phyloP scores from a whole-genome alignment of 2,329 filamentous ascomycete species.

The Pleochaeta shiraiana region DNA sequence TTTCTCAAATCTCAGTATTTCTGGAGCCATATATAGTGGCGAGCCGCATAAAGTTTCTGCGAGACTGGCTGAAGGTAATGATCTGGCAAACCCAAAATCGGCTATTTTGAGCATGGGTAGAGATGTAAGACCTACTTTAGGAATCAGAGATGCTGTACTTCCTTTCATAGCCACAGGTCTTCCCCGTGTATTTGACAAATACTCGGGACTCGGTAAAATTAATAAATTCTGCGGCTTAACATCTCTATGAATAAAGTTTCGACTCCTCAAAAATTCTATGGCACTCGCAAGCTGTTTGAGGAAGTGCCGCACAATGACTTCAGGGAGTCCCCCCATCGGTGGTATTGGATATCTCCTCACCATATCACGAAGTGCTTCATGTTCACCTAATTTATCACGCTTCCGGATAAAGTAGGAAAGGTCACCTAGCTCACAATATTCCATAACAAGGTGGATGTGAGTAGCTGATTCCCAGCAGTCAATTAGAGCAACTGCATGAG shows the following conservation, averaged over 20 bases:
- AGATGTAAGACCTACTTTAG: constrained; percentile 58
- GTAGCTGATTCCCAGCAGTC: constrained; percentile 73
- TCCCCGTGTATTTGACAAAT: constrained; percentile 36
- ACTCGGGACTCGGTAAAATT: constrained; percentile 60
- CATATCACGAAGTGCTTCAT: constrained; percentile 72
- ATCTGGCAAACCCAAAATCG: constrained; percentile 95
- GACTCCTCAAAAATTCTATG: constrained; percentile 63
- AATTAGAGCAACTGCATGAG: constrained; percentile 90
- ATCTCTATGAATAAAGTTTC: constrained; percentile 86
- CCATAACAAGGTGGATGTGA: constrained; percentile 95
- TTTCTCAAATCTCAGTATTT: constrained; percentile 91
- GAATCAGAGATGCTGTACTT: constrained; percentile 60
- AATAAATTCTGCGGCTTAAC: constrained; percentile 95
- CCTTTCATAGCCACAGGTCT: constrained; percentile 42
- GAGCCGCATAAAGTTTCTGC: constrained; percentile 95
- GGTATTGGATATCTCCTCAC: constrained; percentile 82
- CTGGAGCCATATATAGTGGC: constrained; percentile 94
- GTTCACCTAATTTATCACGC: constrained; percentile 55
- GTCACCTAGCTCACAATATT: constrained; percentile 92
- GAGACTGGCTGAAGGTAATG: constrained; percentile 72
- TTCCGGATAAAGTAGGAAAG: constrained; percentile 94
- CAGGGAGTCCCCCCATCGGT: constrained; percentile 66
- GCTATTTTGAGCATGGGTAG: constrained; percentile 94
- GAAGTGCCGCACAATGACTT: constrained; percentile 93
- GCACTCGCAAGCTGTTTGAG: constrained; percentile 87